phyloP scores from a whole-genome alignment of 495 filamentous ascomycete genomes.

The Clohesyomyces aquaticus region DNA sequence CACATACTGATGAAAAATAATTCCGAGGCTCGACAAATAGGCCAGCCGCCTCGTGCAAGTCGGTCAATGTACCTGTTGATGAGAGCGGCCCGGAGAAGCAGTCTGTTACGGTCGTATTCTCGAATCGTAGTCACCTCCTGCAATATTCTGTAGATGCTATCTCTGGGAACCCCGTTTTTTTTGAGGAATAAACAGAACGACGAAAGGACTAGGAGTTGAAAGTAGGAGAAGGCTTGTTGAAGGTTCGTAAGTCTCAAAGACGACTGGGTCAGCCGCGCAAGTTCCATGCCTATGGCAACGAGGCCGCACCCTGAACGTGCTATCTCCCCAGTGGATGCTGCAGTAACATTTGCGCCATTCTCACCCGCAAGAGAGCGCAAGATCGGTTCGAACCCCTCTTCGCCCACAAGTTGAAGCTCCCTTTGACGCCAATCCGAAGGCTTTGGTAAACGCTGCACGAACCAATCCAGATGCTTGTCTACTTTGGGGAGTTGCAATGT shows the following conservation, averaged over 20 bases:
- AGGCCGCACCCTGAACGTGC: not conserved
- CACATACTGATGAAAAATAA: conserved; percentile 8
- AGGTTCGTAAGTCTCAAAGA: not conserved
- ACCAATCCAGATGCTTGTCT: not conserved
- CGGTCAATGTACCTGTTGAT: not conserved
- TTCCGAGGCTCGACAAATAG: conserved; percentile 5
- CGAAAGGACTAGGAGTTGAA: not conserved
- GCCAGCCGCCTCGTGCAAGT: not conserved
- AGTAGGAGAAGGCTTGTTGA: conserved; percentile 8
- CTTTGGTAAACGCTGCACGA: not conserved
- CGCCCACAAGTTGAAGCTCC: not conserved
- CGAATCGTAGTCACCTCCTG: not conserved
- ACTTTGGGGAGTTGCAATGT: not conserved
- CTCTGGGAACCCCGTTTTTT: not conserved
- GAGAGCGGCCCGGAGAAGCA: not conserved
- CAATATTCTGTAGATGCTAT: not conserved
- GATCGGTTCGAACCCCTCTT: not conserved
- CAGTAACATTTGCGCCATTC: not conserved
- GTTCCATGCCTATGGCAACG: not conserved
- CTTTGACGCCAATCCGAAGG: not conserved
- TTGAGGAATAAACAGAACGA: conserved; percentile 4
- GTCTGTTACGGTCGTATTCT: not conserved
- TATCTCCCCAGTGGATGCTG: not conserved
- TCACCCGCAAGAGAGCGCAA: not conserved
- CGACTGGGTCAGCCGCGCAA: not conserved